phyloP scores from a whole-genome alignment of 805 yeast species.

The Myxozyma geophila region DNA sequence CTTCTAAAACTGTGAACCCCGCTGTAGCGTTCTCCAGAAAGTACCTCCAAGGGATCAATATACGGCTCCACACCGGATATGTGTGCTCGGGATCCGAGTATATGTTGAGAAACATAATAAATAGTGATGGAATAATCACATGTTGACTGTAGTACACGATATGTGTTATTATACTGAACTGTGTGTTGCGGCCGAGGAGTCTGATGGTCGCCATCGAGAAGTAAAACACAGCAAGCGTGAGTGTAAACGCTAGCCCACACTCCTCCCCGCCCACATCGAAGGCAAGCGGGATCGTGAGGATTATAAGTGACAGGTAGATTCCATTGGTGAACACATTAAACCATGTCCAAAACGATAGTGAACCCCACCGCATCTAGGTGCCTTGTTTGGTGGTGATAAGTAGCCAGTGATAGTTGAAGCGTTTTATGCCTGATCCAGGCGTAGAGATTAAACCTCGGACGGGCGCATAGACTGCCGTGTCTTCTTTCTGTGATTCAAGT shows the following conservation, averaged over 20 bases:
- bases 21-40: constrained; percentile 83
- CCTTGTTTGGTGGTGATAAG: neutral
- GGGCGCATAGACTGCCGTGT: neutral
- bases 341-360: constrained; percentile 27
- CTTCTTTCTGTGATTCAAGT: neutral
- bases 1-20: constrained; percentile 85
- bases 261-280: constrained; percentile 91
- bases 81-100: constrained; percentile 39
- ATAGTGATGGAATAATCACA: constrained; percentile 75
- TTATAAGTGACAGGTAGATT: constrained; percentile 67
- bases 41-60: constrained; percentile 71
- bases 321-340: constrained; percentile 35
- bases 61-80: constrained; percentile 43
- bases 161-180: constrained; percentile 45
- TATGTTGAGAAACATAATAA: constrained; percentile 57
- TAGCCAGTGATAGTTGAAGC: neutral
- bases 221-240: constrained; percentile 72
- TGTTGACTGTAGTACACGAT: constrained; percentile 78
- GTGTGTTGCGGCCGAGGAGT: constrained; percentile 52
- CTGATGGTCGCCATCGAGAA: constrained; percentile 74
- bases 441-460: too few species aligned
- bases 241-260: constrained; percentile 85
- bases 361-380: constrained; percentile 6
- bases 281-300: constrained; percentile 86
- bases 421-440: neutral